Evolutionary conservation across 495 filamentous ascomycete species (phyloP), one percentile per base, ranked within the genome.

Genomic region (Bryoglossum gracile): DNA sequence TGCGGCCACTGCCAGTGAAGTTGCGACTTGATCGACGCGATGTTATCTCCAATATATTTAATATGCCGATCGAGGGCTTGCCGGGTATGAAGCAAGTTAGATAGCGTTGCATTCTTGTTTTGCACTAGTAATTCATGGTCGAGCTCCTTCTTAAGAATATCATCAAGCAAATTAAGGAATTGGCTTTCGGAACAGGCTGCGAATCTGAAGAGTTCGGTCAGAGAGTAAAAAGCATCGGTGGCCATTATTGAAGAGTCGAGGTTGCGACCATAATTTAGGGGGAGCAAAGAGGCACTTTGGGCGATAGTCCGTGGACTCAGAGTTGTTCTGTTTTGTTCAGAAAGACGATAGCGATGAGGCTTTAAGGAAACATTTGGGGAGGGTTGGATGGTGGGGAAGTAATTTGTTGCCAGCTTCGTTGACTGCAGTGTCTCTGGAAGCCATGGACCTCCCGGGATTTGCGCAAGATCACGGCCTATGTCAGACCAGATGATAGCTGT

Each of bases 111-210:
- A n/a, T n/a, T n/a, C n/a, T n/a, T n/a, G n/a, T n/a, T n/a, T n/a
- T n/a, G n/a, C n/a, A n/a, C n/a, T n/a, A n/a, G n/a, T n/a, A n/a
- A n/a, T n/a, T n/a, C n/a, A n/a, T n/a, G n/a, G 21, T 45, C 50
- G 8, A 48, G 55, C 19, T 60, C 46, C 9, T 46, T 17, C 5
- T 34, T 22, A 30, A 64, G 24, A 18, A 43, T 54, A 3, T 42
- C 33, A 10, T 59, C 55, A 22, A 60, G 38, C 34, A 67, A 33
- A 48, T 64, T 62, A 14, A 67, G 50, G 16, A 64, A 48, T 48
- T 61, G 56, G 1, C 43, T 32, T 16, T 62, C 50, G 16, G 64
- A 54, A 18, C 16, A 45, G 6, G 61, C 57, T 19, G 50, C 40
- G 43, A 52, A 51, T 3, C 48, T 6, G 32, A 67, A 57, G 21